phyloP scores from a whole-genome alignment of 2,329 filamentous ascomycete genomes.

The Scedosporium dehoogii region DNA sequence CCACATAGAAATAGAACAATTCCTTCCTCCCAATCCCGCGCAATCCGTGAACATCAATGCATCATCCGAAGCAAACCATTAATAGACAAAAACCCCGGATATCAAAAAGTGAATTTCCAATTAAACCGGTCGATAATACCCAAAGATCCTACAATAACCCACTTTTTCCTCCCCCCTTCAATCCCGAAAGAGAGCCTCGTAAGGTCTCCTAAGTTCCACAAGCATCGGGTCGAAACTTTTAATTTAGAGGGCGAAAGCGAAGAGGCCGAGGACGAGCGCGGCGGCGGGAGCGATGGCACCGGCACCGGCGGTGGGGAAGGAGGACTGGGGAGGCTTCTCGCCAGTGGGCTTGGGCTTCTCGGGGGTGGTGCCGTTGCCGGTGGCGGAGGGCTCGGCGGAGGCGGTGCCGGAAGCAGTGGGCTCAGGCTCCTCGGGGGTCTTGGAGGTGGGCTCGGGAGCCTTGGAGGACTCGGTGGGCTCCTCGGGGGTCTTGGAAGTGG shows the following conservation, averaged over 20 bases:
- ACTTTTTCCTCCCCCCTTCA: not conserved
- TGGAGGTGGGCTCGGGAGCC: not conserved
- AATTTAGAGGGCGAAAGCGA: not conserved
- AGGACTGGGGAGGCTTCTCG: not conserved
- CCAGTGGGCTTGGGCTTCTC: not conserved
- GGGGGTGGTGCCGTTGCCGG: not conserved
- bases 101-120: not conserved
- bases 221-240: not conserved
- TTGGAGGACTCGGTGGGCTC: not conserved
- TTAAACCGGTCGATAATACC: not conserved
- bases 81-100: not conserved
- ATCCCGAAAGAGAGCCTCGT: not conserved
- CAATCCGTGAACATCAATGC: not conserved
- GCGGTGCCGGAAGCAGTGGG: not conserved
- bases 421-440: not conserved
- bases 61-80: not conserved
- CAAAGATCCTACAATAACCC: not conserved
- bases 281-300: not conserved
- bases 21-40: not conserved
- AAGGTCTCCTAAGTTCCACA: too few relatives aligned
- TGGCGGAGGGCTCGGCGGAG: not conserved
- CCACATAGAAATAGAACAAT: not conserved
- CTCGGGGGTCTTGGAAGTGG: not conserved
- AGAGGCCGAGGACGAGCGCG: not conserved
- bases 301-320: not conserved